These are phyloP conservation scores for Flaveria floridana DNA, from an alignment of 140 eudicot genomes.

Conservation along the genomic window DNA sequence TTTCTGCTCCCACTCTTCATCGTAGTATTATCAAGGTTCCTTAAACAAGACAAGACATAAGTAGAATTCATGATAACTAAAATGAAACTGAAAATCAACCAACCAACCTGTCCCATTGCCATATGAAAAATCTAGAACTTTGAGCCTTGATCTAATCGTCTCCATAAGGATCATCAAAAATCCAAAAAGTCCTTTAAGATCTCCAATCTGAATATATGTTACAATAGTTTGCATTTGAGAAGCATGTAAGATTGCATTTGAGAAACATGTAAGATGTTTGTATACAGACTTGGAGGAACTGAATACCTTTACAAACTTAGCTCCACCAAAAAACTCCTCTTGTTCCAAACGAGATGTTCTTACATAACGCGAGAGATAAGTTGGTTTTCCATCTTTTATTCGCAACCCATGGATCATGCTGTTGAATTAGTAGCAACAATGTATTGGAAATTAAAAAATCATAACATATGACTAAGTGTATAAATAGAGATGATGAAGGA, in stretches of 20 bases:
- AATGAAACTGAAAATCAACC: not conserved
- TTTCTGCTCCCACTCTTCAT: no score
- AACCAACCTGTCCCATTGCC: constrained; percentile 76
- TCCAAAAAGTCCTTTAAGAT: constrained; percentile 81
- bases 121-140: constrained; percentile 71
- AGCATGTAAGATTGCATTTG: not conserved
- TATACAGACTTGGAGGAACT: constrained; percentile 9
- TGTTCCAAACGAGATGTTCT: constrained; percentile 78
- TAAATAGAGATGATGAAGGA: constrained; percentile 5
- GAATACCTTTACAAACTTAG: constrained; percentile 44
- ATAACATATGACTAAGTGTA: not conserved
- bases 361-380: constrained; percentile 93
- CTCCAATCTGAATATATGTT: constrained; percentile 64
- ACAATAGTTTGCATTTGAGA: not conserved
- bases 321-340: constrained; percentile 74
- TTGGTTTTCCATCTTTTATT: constrained; percentile 92
- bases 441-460: not conserved
- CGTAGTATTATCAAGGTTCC: not conserved
- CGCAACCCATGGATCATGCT: constrained; percentile 97
- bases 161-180: constrained; percentile 62
- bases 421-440: constrained; percentile 13
- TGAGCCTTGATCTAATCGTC: constrained; percentile 60
- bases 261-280: not conserved
- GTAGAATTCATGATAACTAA: no score
- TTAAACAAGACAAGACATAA: no score